A percentile compares a stretch with the other conserved stretches of the same genome.
phyloP scores from a whole-genome alignment of 371 early-diverging fungal genomes.

The Choanephora cucurbitarum region DNA sequence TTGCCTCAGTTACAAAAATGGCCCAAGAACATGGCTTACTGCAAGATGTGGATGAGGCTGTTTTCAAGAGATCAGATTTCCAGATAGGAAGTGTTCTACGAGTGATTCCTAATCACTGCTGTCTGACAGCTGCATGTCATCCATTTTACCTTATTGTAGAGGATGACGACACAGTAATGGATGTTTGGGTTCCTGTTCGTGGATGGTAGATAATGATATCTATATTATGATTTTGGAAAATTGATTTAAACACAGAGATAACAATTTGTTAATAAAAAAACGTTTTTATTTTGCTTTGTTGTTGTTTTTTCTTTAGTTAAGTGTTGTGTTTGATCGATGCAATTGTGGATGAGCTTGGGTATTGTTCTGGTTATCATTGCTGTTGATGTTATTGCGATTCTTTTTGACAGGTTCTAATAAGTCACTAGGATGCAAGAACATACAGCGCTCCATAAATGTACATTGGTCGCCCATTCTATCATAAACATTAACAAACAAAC shows the following conservation, averaged over 20 bases:
- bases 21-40: conserved; percentile 49
- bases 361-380: not conserved
- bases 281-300: no score
- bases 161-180: conserved; percentile 35
- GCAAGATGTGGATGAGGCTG: conserved; percentile 17
- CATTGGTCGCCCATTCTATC: conserved; percentile 53
- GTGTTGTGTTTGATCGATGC: not conserved
- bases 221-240: no score
- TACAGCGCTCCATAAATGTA: conserved; percentile 44
- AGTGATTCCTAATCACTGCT: conserved; percentile 47
- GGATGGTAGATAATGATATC: conserved; percentile 50
- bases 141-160: conserved; percentile 42
- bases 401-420: conserved; percentile 18
- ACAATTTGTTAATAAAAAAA: no score
- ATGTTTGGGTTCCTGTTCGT: conserved; percentile 52
- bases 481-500: conserved; percentile 3
- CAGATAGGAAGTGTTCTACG: conserved; percentile 30
- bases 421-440: conserved; percentile 56
- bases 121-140: conserved; percentile 41
- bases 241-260: no score
- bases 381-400: not conserved
- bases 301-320: not conserved
- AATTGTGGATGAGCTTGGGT: not conserved
- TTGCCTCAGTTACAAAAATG: conserved; percentile 28
- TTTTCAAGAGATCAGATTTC: conserved; percentile 17